These are phyloP conservation scores for Bipolaris gigantea DNA, from an alignment of 2,329 filamentous ascomycete genomes.

Conservation along the genomic window DNA sequence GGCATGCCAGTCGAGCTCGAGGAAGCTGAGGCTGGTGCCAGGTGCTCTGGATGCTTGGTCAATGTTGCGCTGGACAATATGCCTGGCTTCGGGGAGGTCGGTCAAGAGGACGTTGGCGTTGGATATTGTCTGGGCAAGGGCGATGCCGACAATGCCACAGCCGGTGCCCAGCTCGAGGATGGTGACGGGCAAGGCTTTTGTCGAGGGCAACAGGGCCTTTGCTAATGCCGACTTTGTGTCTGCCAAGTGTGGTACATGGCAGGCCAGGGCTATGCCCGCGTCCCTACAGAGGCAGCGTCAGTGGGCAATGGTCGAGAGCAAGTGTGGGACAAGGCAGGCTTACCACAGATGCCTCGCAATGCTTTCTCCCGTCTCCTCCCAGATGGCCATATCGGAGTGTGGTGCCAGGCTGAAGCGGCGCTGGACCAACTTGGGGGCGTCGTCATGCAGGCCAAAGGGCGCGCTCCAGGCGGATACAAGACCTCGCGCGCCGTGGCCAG, in stretches of 20 bases:
- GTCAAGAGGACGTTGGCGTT: conserved; percentile 62
- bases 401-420: conserved; percentile 54
- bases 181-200: conserved; percentile 24
- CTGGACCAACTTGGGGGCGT: conserved; percentile 58
- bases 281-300: conserved; percentile 47
- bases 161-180: conserved; percentile 69
- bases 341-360: conserved; percentile 74
- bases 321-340: conserved; percentile 1
- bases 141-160: conserved; percentile 67
- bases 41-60: conserved; percentile 47
- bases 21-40: conserved; percentile 51
- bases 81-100: conserved; percentile 65
- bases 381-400: conserved; percentile 52
- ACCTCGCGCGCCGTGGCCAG: conserved; percentile 42
- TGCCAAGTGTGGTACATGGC: conserved; percentile 53
- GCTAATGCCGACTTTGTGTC: conserved; percentile 13
- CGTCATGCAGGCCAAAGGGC: conserved; percentile 45
- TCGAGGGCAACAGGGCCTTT: conserved; percentile 6
- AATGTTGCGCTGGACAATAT: conserved; percentile 62
- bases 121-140: conserved; percentile 58
- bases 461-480: conserved; percentile 62
- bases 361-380: conserved; percentile 72
- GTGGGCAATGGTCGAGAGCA: conserved; percentile 1
- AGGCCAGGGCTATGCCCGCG: conserved; percentile 60
- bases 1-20: conserved; percentile 66